These are phyloP conservation scores for Austroboletus eburneus DNA, from an alignment of 768 basidiomycete species.

Conservation along the genomic window DNA sequence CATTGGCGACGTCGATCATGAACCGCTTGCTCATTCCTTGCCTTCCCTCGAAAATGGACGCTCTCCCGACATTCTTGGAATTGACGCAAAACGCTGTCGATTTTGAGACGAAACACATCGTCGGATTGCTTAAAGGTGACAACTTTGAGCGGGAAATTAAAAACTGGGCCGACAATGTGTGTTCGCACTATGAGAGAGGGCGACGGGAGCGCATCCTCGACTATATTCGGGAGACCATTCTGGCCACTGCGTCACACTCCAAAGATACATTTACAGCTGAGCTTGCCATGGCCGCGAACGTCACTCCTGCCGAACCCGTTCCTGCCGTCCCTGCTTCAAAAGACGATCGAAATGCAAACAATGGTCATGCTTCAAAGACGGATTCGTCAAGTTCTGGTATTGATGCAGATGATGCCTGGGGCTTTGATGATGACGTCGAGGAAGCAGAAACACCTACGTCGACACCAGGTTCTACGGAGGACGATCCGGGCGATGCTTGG, in stretches of 20 bases:
- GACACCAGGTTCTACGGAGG: conserved; percentile 16
- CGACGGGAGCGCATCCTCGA: conserved; percentile 65
- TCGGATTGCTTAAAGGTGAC: conserved; percentile 47
- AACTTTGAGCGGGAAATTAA: conserved; percentile 51
- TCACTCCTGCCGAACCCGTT: background rate
- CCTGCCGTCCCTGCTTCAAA: conserved; percentile 14
- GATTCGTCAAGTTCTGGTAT: conserved; percentile 23
- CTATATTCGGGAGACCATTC: conserved; percentile 50
- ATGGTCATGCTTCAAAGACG: conserved; percentile 30
- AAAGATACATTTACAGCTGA: conserved; percentile 28
- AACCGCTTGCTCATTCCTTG: conserved; percentile 62
- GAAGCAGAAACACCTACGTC: conserved; percentile 16
- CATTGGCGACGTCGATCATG: conserved; percentile 57
- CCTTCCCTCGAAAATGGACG: conserved; percentile 62
- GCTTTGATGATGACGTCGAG: conserved; percentile 46
- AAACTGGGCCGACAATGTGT: conserved; percentile 64
- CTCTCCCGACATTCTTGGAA: conserved; percentile 58
- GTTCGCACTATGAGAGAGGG: conserved; percentile 75
- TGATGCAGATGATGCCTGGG: conserved; percentile 42
- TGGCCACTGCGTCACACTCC: conserved; percentile 23
- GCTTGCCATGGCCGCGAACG: conserved; percentile 6
- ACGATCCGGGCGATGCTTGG: conserved; percentile 60
- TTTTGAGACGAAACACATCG: conserved; percentile 59
- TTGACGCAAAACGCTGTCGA: conserved; percentile 53
- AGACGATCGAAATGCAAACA: conserved; percentile 46